These are phyloP conservation scores for Plenodomus tracheiphilus DNA, from an alignment of 2,329 filamentous ascomycete genomes.

Conservation along the genomic window DNA sequence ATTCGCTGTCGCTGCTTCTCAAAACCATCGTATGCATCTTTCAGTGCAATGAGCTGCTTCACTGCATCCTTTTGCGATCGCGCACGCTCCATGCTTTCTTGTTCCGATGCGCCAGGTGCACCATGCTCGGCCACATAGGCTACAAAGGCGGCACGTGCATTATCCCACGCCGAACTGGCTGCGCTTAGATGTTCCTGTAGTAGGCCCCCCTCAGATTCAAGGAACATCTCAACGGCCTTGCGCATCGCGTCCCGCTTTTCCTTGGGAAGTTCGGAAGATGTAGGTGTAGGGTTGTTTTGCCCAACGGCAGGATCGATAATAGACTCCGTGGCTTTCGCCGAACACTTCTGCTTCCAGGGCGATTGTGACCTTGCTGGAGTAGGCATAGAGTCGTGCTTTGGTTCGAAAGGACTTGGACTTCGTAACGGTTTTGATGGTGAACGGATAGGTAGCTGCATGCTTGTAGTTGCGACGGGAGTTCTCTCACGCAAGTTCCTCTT, in stretches of 20 bases:
- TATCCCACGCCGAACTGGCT: constrained; percentile 30
- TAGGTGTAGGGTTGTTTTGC: constrained; percentile 6
- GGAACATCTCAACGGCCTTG: constrained; percentile 26
- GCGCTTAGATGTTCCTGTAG: constrained; percentile 29
- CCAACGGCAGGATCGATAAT: constrained; percentile 2
- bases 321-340: constrained; percentile 15
- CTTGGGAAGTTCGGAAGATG: constrained; percentile 32
- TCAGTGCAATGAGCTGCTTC: constrained; percentile 28
- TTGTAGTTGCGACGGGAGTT: constrained; percentile 13
- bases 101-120: constrained; percentile 20
- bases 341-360: constrained; percentile 6
- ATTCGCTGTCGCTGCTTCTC: constrained; percentile 22
- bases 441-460: constrained; percentile 20
- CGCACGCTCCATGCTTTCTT: constrained; percentile 26
- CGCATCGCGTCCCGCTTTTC: constrained; percentile 26
- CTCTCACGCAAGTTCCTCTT: constrained; percentile 15
- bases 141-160: constrained; percentile 28
- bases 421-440: constrained; percentile 31
- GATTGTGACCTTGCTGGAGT: constrained; percentile 25
- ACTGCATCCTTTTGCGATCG: constrained; percentile 37
- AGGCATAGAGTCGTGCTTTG: constrained; percentile 18
- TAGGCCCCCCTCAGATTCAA: constrained; percentile 26
- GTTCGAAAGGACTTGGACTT: constrained; percentile 18
- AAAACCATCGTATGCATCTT: constrained; percentile 21
- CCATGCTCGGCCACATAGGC: constrained; percentile 31